phyloP scores from a whole-genome alignment of 768 basidiomycete species.

The Clitopilus hobsonii region DNA sequence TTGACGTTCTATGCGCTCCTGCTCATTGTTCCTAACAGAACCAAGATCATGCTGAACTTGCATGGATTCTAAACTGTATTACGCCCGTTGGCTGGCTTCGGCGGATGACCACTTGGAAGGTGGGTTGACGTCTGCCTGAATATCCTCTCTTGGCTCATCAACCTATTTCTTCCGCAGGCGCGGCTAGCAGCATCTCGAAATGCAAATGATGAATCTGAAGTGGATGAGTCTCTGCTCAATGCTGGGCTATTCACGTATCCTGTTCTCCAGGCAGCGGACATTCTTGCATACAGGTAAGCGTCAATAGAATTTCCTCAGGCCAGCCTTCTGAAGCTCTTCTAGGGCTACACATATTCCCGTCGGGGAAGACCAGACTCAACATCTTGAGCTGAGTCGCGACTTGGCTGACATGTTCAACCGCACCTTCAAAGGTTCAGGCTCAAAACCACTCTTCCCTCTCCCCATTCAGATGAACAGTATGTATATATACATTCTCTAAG shows the following conservation, averaged over 20 bases:
- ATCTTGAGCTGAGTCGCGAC: conserved; percentile 84
- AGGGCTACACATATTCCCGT: conserved; percentile 94
- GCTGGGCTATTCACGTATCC: conserved; percentile 90
- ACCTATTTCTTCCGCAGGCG: conserved; percentile 39
- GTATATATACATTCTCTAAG: conserved; percentile 19
- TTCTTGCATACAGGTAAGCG: conserved; percentile 75
- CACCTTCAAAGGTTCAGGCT: conserved; percentile 37
- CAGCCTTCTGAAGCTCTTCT: not conserved
- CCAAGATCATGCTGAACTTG: conserved; percentile 76
- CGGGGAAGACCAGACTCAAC: conserved; percentile 94
- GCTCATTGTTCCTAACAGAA: conserved; percentile 44
- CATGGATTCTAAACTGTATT: conserved; percentile 86
- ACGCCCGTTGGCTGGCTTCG: conserved; percentile 79
- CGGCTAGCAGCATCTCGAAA: conserved; percentile 73
- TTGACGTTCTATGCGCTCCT: not conserved
- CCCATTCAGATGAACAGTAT: conserved; percentile 73
- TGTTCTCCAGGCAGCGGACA: conserved; percentile 89
- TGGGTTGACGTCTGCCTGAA: conserved; percentile 20
- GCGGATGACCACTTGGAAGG: conserved; percentile 98
- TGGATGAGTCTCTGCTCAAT: conserved; percentile 80
- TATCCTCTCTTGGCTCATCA: not conserved
- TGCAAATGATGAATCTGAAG: conserved; percentile 66
- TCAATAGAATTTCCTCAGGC: not conserved
- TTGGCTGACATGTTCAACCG: conserved; percentile 82
- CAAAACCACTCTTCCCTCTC: conserved; percentile 58